Evolutionary conservation across 2,329 filamentous ascomycete genomes (phyloP).

Genomic region (Malbranchea zuffiana): DNA sequence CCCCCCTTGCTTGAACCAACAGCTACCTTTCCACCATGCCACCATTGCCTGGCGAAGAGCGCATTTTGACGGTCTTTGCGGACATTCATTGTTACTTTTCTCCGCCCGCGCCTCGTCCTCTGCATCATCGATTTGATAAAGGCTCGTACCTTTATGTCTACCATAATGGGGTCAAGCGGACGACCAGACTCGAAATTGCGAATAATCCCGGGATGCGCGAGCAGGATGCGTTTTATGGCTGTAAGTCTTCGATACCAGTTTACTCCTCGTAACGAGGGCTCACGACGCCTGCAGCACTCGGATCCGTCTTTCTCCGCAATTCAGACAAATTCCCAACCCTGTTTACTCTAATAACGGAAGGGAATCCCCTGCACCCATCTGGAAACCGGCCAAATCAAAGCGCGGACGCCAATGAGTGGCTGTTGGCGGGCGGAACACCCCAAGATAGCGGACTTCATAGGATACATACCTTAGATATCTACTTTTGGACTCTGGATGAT

Average conservation of each 20-base stretch:
- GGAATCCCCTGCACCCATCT: slow-evolving; percentile 21
- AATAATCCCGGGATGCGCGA: slow-evolving; percentile 52
- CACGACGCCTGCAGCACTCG: slow-evolving; percentile 33
- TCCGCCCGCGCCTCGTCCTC: slow-evolving; percentile 43
- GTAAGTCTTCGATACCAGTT: slow-evolving; percentile 28
- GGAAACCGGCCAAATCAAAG: slow-evolving; percentile 20
- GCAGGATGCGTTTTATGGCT: slow-evolving; percentile 55
- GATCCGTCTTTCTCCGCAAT: slow-evolving; percentile 43
- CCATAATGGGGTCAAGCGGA: slow-evolving; percentile 44
- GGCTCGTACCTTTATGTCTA: slow-evolving; percentile 56
- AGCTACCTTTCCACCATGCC: slow-evolving; percentile 28
- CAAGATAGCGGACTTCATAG: slow-evolving; percentile 45
- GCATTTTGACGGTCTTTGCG: slow-evolving; percentile 43
- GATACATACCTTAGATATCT: slow-evolving; percentile 52
- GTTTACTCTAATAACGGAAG: slow-evolving; percentile 47
- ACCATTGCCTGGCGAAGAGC: slow-evolving; percentile 37
- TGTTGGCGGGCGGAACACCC: slow-evolving; percentile 43
- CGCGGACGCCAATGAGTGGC: slow-evolving; percentile 42
- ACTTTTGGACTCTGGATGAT: slow-evolving; percentile 54
- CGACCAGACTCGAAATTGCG: slow-evolving; percentile 50
- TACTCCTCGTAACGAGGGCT: neutral
- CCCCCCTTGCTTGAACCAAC: neutral
- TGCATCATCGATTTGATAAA: slow-evolving; percentile 54
- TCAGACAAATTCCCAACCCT: slow-evolving; percentile 50
- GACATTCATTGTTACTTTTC: slow-evolving; percentile 56